Conservation (phyloP, 345 rosid species). For the Eucalyptus regnans region DNA sequence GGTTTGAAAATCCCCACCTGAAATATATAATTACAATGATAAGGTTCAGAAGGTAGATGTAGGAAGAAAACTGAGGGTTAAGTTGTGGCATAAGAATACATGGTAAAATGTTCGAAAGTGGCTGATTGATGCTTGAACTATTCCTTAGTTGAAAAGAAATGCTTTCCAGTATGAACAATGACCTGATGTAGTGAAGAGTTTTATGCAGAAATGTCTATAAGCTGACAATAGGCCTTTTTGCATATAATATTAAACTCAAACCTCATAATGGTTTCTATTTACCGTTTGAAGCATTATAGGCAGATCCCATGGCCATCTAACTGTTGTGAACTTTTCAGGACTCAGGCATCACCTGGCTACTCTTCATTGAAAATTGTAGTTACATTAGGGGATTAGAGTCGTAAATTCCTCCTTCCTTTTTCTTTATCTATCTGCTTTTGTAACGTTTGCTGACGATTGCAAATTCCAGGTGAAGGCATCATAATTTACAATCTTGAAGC, state of each 20-base stretch:
- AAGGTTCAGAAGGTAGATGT: not conserved
- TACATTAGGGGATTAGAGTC: not conserved
- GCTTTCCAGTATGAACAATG: not conserved
- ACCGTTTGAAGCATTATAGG: not conserved
- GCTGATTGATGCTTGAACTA: not conserved
- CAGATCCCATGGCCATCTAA: not conserved
- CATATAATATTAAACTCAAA: not conserved
- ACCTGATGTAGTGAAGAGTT: not conserved
- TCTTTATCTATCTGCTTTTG: not conserved
- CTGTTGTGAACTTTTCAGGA: not conserved
- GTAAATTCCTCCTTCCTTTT: not conserved
- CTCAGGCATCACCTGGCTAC: not conserved
- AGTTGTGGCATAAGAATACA: not conserved
- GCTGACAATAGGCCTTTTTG: not conserved
- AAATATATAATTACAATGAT: no score
- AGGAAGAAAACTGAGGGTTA: not conserved
- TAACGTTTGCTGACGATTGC: not conserved
- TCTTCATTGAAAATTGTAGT: not conserved
- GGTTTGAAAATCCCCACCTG: slow-evolving; percentile 93
- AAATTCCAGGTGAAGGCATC: not conserved
- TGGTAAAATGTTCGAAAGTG: not conserved
- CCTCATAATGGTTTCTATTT: not conserved
- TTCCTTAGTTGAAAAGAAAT: not conserved
- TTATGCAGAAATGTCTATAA: not conserved
- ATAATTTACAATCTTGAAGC: not conserved